Evolutionary conservation across 1,284 basidiomycete genomes (phyloP).

Genomic region (Trichosporon sp.): DNA sequence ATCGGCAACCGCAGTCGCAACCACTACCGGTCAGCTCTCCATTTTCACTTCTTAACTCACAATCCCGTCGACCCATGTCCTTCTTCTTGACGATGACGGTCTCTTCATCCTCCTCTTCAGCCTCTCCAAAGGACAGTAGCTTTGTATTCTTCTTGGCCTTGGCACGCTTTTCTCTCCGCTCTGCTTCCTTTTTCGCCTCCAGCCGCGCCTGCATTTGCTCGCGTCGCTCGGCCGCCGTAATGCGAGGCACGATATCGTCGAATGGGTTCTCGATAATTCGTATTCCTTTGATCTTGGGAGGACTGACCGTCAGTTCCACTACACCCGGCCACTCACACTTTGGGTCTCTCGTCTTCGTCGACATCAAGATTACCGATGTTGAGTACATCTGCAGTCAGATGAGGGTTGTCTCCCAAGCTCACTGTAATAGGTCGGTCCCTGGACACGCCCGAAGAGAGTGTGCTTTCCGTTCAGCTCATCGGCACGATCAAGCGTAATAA

Average conservation of each 20-base stretch:
- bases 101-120: conserved; percentile 61
- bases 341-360: conserved; percentile 71
- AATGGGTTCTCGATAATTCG: conserved; percentile 90
- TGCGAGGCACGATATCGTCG: conserved; percentile 89
- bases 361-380: conserved; percentile 88
- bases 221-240: conserved; percentile 83
- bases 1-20: neutral
- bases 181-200: conserved; percentile 67
- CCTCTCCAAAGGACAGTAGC: conserved; percentile 78
- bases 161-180: conserved; percentile 63
- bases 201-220: conserved; percentile 73
- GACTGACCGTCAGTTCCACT: conserved; percentile 53
- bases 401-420: conserved; percentile 41
- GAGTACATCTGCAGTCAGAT: conserved; percentile 62
- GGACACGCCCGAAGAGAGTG: conserved; percentile 67
- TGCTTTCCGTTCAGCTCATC: conserved; percentile 86
- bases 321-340: conserved; percentile 61
- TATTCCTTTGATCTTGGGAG: conserved; percentile 80
- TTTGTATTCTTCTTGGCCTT: conserved; percentile 88
- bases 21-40: neutral
- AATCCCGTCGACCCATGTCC: conserved; percentile 69
- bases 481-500: conserved; percentile 82
- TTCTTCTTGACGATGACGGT: conserved; percentile 63
- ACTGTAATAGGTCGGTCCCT: conserved; percentile 77
- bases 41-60: conserved; percentile 53